phyloP scores from a whole-genome alignment of 2,329 filamentous ascomycete species.

The Pestalotiopsis sp. region DNA sequence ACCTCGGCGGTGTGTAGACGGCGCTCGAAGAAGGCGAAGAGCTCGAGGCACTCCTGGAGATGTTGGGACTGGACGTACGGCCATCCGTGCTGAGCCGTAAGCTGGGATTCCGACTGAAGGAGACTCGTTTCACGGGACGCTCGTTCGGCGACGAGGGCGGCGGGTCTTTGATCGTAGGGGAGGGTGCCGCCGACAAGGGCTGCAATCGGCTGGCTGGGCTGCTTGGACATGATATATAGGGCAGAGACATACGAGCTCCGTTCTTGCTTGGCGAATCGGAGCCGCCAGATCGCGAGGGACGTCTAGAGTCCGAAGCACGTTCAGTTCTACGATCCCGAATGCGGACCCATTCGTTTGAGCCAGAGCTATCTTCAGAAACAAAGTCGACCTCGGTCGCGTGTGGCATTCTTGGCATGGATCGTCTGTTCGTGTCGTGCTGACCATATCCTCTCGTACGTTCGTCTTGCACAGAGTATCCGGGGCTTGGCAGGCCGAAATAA shows the following conservation, averaged over 20 bases:
- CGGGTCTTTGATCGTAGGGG: background rate
- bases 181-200: background rate
- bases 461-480: background rate
- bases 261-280: background rate
- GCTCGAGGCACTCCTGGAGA: background rate
- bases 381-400: background rate
- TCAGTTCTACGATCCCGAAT: background rate
- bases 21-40: background rate
- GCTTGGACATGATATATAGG: no score
- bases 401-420: background rate
- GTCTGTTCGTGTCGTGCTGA: background rate
- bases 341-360: background rate
- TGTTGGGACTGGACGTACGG: background rate
- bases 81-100: background rate
- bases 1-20: background rate
- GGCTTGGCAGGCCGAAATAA: background rate
- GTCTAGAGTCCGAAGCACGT: background rate
- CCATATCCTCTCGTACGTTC: background rate
- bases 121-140: background rate
- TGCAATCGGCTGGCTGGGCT: background rate
- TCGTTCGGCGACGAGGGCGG: background rate
- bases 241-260: no score
- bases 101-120: background rate
- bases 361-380: background rate
- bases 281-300: background rate